phyloP scores from a whole-genome alignment of 2,329 filamentous ascomycete genomes.

The Colletotrichum shisoi region DNA sequence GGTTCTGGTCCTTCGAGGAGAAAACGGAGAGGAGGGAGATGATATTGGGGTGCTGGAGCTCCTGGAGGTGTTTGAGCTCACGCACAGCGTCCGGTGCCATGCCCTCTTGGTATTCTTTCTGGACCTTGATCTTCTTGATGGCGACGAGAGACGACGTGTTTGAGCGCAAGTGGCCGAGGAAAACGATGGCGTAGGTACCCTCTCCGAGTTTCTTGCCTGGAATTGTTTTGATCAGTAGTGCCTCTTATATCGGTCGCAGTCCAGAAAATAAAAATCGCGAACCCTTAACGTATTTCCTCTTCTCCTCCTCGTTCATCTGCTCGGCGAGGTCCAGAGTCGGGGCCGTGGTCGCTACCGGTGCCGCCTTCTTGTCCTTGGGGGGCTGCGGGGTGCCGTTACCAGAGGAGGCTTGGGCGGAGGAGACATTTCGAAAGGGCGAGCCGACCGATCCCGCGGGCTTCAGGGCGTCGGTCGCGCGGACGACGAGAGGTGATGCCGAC shows the following conservation, averaged over 20 bases:
- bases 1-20: constrained; percentile 93
- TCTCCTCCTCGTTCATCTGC: constrained; percentile 81
- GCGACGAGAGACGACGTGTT: constrained; percentile 81
- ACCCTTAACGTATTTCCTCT: constrained; percentile 91
- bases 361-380: constrained; percentile 35
- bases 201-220: constrained; percentile 89
- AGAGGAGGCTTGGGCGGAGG: constrained; percentile 50
- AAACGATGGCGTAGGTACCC: constrained; percentile 96
- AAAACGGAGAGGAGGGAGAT: constrained; percentile 93
- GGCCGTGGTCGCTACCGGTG: constrained; percentile 45
- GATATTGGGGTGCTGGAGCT: constrained; percentile 94
- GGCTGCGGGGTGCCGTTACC: constrained; percentile 57
- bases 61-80: constrained; percentile 94
- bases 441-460: constrained; percentile 48
- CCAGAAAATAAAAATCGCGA: constrained; percentile 28
- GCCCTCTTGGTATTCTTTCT: constrained; percentile 86
- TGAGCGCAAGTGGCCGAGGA: constrained; percentile 79
- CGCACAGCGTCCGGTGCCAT: constrained; percentile 94
- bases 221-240: not conserved
- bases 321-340: constrained; percentile 71
- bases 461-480: constrained; percentile 50
- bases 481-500: constrained; percentile 59
- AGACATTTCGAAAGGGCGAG: constrained; percentile 56
- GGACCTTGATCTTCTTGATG: constrained; percentile 91
- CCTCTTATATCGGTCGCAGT: not conserved